Evolutionary conservation across 352 stramenopile species (phyloP), one percentile per base, ranked within the genome.

Genomic region (Phytopythium sindhum): DNA sequence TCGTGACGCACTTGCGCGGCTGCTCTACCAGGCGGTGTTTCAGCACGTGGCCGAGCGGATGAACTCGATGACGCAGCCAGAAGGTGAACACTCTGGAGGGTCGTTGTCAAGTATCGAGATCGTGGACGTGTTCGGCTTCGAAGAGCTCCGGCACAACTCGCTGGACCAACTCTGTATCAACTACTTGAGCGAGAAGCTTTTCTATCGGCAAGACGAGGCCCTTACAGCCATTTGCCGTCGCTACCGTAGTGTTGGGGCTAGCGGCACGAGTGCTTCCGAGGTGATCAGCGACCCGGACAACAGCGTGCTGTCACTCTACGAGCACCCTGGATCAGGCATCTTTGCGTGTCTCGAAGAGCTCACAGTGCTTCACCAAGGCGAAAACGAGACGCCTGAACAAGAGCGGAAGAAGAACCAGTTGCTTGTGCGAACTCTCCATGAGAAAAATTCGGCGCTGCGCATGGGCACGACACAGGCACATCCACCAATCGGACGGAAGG

Each of bases 141-240:
- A 93, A 69, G 76, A 84, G 57, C 70, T 93, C n/a, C 17, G 57
- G 24, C 57, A 64, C 31, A 91, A 91, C 64, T 93, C 84, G 24
- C 70, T 91, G 39, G 84, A 89, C 70, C 84, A 93, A 55, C 71
- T 93, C 0, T 91, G 82, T 51, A 90, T 93, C 60, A 93, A 93
- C 57, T 93, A 89, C 64, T 60, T 90, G 64, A 91, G 75, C n/a
- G 84, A 93, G 33, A 93, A 91, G 51, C 72, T 93, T 12, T 84
- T 84, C 24, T 64, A 62, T 7, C 77, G 68, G 14, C 80, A 90
- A 42, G 70, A 75, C 31, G 64, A 78, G 67, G 50, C 72, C 9
- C 14, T 78, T 24, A 28, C 50, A 37, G 57, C 58, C 47, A 61
- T 59, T 1, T 73, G 71, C 50, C 52, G 37, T 26, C 26, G 35